These are phyloP conservation scores for Trametes pubescens DNA, from an alignment of 1,284 basidiomycete species.

Conservation along the genomic window DNA sequence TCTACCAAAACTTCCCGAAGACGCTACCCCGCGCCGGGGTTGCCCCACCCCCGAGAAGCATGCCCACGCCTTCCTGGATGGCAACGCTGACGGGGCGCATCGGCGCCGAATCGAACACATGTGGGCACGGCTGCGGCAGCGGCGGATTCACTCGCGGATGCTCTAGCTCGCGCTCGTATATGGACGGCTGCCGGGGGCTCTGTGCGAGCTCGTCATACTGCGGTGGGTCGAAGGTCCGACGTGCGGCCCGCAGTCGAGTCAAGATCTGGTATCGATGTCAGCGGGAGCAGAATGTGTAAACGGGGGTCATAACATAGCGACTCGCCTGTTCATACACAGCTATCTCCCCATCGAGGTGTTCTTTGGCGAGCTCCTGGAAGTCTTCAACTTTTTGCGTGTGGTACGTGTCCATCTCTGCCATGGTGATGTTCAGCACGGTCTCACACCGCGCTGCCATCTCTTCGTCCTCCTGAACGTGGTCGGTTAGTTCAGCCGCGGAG, in stretches of 20 bases:
- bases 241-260: constrained; percentile 60
- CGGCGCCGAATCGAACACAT: constrained; percentile 77
- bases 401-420: constrained; percentile 87
- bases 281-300: background rate
- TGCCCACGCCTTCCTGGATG: constrained; percentile 72
- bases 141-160: constrained; percentile 58
- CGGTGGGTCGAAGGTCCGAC: constrained; percentile 59
- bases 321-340: constrained; percentile 73
- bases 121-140: constrained; percentile 75
- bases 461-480: constrained; percentile 57
- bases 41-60: constrained; percentile 55
- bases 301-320: background rate
- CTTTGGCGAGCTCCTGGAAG: constrained; percentile 63
- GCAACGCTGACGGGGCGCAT: constrained; percentile 80
- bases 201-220: constrained; percentile 54
- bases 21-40: constrained; percentile 60
- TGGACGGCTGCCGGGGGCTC: constrained; percentile 67
- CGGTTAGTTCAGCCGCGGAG: background rate
- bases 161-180: constrained; percentile 76
- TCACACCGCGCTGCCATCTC: constrained; percentile 80
- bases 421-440: constrained; percentile 86
- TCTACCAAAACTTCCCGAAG: constrained; percentile 71
- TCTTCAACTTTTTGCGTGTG: constrained; percentile 79
- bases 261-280: constrained; percentile 53
- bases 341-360: constrained; percentile 82